These are phyloP conservation scores for Chlamydomonas sp. DNA, from an alignment of 139 green algal species.

Conservation along the genomic window DNA sequence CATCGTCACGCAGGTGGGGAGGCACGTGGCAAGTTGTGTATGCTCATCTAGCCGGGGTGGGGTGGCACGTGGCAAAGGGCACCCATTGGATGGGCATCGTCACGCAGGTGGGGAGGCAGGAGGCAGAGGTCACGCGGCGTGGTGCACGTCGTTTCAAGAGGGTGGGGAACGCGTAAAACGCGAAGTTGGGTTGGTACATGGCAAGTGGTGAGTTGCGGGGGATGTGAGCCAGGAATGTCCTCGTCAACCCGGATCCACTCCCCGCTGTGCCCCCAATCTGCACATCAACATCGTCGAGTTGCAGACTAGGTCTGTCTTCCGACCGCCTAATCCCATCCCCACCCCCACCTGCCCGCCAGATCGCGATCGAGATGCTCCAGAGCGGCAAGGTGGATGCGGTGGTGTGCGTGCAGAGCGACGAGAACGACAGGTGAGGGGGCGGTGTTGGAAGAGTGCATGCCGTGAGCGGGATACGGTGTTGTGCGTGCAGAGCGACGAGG, in stretches of 20 bases:
- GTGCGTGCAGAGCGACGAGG: slow-evolving; percentile 85
- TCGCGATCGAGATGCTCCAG: slow-evolving; percentile 83
- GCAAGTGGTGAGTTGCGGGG: too few species aligned
- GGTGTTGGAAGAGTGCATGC: not conserved
- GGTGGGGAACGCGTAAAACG: too few species aligned
- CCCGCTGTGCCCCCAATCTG: too few species aligned
- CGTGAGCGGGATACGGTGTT: slow-evolving; percentile 79
- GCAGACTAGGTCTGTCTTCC: too few species aligned
- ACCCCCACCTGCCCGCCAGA: not conserved
- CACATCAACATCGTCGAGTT: too few species aligned
- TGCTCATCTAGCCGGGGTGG: not conserved
- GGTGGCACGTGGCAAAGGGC: slow-evolving; percentile 39
- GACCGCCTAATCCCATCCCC: not conserved
- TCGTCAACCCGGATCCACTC: too few species aligned
- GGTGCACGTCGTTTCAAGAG: too few species aligned
- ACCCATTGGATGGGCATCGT: slow-evolving; percentile 98
- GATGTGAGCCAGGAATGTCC: too few species aligned
- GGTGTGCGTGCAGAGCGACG: slow-evolving; percentile 92
- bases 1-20: slow-evolving; percentile 83
- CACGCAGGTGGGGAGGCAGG: slow-evolving; percentile 70
- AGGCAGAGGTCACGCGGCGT: not conserved
- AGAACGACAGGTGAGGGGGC: slow-evolving; percentile 70
- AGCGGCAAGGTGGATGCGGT: slow-evolving; percentile 92
- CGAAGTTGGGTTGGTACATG: too few species aligned
- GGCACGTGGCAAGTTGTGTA: slow-evolving; percentile 31